Conservation (phyloP, 345 rosid genomes). For the Rubroshorea leprosula region DNA sequence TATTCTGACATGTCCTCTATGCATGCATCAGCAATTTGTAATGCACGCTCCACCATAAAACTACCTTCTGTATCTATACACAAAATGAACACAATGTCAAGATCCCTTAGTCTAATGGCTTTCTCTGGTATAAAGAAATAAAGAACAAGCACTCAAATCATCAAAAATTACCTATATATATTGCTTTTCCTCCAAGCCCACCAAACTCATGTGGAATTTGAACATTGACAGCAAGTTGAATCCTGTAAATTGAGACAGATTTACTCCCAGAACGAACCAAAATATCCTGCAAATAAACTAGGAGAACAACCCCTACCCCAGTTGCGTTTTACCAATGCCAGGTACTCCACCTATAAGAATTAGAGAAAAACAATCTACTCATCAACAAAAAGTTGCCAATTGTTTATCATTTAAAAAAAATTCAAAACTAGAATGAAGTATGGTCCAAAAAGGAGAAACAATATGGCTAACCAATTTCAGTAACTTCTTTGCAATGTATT, state of each 20-base stretch:
- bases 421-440: background rate
- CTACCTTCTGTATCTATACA: conserved; percentile 90
- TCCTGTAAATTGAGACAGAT: conserved; percentile 40
- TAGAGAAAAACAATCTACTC: background rate
- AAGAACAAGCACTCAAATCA: background rate
- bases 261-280: conserved; percentile 8
- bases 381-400: conserved; percentile 2
- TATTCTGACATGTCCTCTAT: conserved; percentile 62
- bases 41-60: conserved; percentile 90
- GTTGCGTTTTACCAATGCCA: conserved; percentile 93
- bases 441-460: background rate
- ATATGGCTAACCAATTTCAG: conserved; percentile 66
- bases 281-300: conserved; percentile 9
- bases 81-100: conserved; percentile 6
- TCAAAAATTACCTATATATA: conserved; percentile 60
- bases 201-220: conserved; percentile 80
- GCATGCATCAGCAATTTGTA: conserved; percentile 80
- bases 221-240: conserved; percentile 90
- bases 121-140: background rate
- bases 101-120: conserved; percentile 2
- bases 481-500: conserved; percentile 80
- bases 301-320: conserved; percentile 50
- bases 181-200: conserved; percentile 86
- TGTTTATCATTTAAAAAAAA: conserved; percentile 5
- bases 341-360: conserved; percentile 65